Percentiles rank a stretch among this genome's conserved stretches.
These are phyloP conservation scores for Mucor mucedo DNA, from an alignment of 371 early-diverging fungal genomes.

Conservation along the genomic window DNA sequence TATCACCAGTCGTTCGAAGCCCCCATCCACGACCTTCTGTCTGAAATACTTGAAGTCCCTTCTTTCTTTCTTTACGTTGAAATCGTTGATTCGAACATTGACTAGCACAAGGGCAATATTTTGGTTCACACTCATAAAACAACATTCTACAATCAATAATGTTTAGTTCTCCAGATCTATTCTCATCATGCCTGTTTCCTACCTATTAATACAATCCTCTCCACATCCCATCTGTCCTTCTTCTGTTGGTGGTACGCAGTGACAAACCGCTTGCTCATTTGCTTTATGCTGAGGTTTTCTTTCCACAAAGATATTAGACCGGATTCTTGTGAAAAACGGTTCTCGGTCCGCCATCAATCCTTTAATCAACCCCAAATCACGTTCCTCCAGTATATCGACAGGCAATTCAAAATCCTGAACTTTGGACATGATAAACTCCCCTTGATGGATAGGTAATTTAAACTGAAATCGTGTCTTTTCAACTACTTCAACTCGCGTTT, in stretches of 20 bases:
- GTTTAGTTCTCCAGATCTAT: too few species aligned
- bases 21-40: constrained; percentile 80
- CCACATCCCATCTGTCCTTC: constrained; percentile 62
- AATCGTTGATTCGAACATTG: constrained; percentile 81
- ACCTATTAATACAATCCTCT: constrained; percentile 74
- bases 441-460: constrained; percentile 62
- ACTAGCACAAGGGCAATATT: constrained; percentile 72
- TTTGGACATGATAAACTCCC: constrained; percentile 41
- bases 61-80: constrained; percentile 59
- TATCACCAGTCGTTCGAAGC: constrained; percentile 64
- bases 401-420: constrained; percentile 55
- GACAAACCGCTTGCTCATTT: constrained; percentile 53
- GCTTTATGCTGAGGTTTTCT: constrained; percentile 62
- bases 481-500: constrained; percentile 1
- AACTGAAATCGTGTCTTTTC: constrained; percentile 27
- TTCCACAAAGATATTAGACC: constrained; percentile 71
- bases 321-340: constrained; percentile 40
- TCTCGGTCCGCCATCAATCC: constrained; percentile 17
- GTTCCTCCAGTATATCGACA: constrained; percentile 55
- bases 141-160: constrained; percentile 45
- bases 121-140: constrained; percentile 80
- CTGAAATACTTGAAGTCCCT: constrained; percentile 67
- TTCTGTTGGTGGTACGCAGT: constrained; percentile 64
- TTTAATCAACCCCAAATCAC: constrained; percentile 38
- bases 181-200: constrained; percentile 40